Evolutionary conservation across 2,329 filamentous ascomycete genomes (phyloP).

Genomic region (Colletotrichum sp.): DNA sequence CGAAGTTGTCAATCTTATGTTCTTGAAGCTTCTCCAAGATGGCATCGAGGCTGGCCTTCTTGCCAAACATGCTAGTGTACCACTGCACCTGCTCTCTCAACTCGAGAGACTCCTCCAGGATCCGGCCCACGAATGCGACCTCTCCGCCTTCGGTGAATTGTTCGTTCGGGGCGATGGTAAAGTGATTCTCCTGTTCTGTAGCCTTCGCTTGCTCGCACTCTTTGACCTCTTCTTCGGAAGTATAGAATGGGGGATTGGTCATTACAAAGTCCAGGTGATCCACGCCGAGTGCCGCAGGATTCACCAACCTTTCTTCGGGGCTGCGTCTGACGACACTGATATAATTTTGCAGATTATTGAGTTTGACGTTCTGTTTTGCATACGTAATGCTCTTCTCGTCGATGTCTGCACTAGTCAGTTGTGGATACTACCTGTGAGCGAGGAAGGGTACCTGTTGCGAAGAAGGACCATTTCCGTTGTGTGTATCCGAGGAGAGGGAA

Average conservation of each 20-base stretch:
- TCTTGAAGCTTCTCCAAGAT: slow-evolving; percentile 65
- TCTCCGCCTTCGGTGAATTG: slow-evolving; percentile 88
- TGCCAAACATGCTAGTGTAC: slow-evolving; percentile 93
- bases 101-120: slow-evolving; percentile 72
- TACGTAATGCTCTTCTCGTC: slow-evolving; percentile 72
- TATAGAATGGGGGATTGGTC: slow-evolving; percentile 95
- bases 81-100: slow-evolving; percentile 72
- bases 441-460: slow-evolving; percentile 58
- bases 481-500: slow-evolving; percentile 83
- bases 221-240: slow-evolving; percentile 72
- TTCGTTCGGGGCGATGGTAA: slow-evolving; percentile 79
- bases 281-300: slow-evolving; percentile 59
- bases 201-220: slow-evolving; percentile 70
- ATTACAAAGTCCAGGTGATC: slow-evolving; percentile 78
- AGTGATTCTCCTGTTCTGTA: slow-evolving; percentile 71
- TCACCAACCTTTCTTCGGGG: slow-evolving; percentile 63
- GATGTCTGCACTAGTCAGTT: slow-evolving; percentile 62
- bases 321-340: slow-evolving; percentile 68
- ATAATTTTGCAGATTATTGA: slow-evolving; percentile 68
- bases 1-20: slow-evolving; percentile 74
- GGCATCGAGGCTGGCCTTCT: slow-evolving; percentile 70
- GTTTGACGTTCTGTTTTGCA: slow-evolving; percentile 69
- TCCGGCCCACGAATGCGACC: slow-evolving; percentile 72
- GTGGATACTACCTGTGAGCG: not conserved
- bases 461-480: slow-evolving; percentile 75